phyloP scores from a whole-genome alignment of 108 stramenopile genomes.

The Skeletonema potamos region DNA sequence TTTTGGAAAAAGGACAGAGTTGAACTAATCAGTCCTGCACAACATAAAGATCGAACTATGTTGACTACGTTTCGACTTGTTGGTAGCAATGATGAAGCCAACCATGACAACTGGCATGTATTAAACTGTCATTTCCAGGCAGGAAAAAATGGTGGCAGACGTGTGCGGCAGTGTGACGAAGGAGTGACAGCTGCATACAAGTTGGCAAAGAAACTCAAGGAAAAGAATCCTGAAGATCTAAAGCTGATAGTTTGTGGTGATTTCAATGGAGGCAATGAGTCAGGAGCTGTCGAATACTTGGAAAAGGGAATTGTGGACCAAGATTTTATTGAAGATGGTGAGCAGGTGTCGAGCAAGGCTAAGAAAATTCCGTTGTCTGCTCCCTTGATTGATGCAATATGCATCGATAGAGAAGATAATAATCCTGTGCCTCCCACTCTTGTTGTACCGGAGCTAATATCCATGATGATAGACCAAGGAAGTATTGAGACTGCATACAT shows the following conservation, averaged over 20 bases:
- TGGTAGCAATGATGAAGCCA: not conserved
- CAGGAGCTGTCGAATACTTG: slow-evolving; percentile 72
- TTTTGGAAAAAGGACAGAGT: slow-evolving; percentile 85
- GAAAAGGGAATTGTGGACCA: slow-evolving; percentile 74
- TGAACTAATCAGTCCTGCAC: slow-evolving; percentile 67
- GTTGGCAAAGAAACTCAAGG: slow-evolving; percentile 49
- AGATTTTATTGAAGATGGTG: slow-evolving; percentile 82
- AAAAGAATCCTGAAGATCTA: slow-evolving; percentile 40
- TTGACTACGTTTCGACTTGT: slow-evolving; percentile 73
- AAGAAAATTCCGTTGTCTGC: slow-evolving; percentile 60
- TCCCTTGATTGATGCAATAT: slow-evolving; percentile 57
- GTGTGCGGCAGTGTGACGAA: slow-evolving; percentile 86
- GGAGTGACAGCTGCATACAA: slow-evolving; percentile 75
- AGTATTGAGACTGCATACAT: slow-evolving; percentile 48
- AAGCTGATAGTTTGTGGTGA: slow-evolving; percentile 85
- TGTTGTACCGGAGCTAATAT: slow-evolving; percentile 83
- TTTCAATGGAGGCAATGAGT: slow-evolving; percentile 85
- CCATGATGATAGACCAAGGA: slow-evolving; percentile 54
- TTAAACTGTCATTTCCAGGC: slow-evolving; percentile 92
- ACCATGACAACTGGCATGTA: slow-evolving; percentile 63
- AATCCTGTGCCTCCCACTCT: slow-evolving; percentile 66
- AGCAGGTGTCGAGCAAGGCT: slow-evolving; percentile 54
- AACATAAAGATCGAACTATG: slow-evolving; percentile 87
- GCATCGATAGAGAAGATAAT: slow-evolving; percentile 17
- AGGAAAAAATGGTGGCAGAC: slow-evolving; percentile 75